A percentile compares a stretch with the other conserved stretches of the same genome.
Evolutionary conservation across 768 basidiomycete genomes (phyloP).

Genomic region (Sporobolomyces pararoseus): DNA sequence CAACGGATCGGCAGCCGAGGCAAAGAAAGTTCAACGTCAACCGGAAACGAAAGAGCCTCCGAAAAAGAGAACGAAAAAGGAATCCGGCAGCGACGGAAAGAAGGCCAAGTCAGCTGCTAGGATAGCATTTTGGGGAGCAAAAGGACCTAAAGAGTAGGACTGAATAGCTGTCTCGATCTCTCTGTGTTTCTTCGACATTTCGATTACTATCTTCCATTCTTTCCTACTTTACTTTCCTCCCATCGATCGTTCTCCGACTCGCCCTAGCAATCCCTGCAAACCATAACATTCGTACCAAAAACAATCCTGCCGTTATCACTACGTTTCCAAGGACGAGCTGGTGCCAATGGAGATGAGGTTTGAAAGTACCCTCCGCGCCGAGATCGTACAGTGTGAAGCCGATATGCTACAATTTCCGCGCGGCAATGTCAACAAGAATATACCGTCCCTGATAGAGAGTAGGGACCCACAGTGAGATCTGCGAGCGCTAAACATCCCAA

Average conservation of each 20-base stretch:
- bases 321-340: slow-evolving; percentile 23
- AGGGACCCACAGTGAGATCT: slow-evolving; percentile 20
- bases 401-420: slow-evolving; percentile 6
- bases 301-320: slow-evolving; percentile 20
- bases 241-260: not conserved
- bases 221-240: not conserved
- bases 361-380: not conserved
- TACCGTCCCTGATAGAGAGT: too few species aligned
- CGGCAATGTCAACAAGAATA: too few species aligned
- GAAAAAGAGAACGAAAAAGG: not conserved
- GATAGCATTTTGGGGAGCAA: slow-evolving; percentile 27
- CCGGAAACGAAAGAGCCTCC: not conserved
- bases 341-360: slow-evolving; percentile 21
- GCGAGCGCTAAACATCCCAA: slow-evolving; percentile 19
- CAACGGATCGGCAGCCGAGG: not conserved
- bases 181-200: too few species aligned
- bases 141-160: slow-evolving; percentile 19
- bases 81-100: not conserved
- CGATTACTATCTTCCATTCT: not conserved
- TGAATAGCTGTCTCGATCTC: not conserved
- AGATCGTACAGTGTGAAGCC: slow-evolving; percentile 28
- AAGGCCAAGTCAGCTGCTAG: slow-evolving; percentile 15
- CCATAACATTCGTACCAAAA: slow-evolving; percentile 25
- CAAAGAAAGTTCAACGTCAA: not conserved
- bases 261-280: not conserved